phyloP scores from a whole-genome alignment of 805 yeast species.

The Pichia occidentalis region DNA sequence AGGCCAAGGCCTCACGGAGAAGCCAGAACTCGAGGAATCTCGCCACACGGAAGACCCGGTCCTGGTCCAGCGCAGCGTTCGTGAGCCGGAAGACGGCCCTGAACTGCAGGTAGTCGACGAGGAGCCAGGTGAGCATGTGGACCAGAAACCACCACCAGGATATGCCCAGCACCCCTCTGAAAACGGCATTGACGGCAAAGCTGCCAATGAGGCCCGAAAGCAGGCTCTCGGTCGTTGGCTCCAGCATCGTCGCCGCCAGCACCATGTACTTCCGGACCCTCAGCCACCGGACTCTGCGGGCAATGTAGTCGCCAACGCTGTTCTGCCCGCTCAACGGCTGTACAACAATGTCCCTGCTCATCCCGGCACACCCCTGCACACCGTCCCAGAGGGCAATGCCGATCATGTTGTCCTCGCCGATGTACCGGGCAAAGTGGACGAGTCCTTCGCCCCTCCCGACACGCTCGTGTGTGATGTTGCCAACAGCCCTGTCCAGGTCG shows the following conservation, averaged over 20 bases:
- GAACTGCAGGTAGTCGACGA: constrained; percentile 57
- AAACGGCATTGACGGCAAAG: constrained; percentile 45
- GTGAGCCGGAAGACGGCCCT: constrained; percentile 32
- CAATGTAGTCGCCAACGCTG: constrained; percentile 46
- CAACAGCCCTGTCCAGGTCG: constrained; percentile 55
- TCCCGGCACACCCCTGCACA: constrained; percentile 61
- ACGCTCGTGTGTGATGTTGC: constrained; percentile 30
- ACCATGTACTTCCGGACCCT: constrained; percentile 87
- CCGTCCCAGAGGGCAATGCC: constrained; percentile 78
- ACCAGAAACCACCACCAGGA: constrained; percentile 33
- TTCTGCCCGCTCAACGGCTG: constrained; percentile 56
- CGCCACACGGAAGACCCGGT: neutral
- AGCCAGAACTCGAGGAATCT: constrained; percentile 47
- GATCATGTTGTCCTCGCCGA: constrained; percentile 92
- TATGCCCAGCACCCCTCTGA: constrained; percentile 23
- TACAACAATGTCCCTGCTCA: constrained; percentile 71
- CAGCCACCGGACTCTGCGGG: constrained; percentile 76
- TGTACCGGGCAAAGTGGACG: constrained; percentile 66
- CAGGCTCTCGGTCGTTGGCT: constrained; percentile 79
- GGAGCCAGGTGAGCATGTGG: constrained; percentile 59
- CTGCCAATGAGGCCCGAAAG: constrained; percentile 63
- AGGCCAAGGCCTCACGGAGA: constrained; percentile 63
- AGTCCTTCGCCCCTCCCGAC: constrained; percentile 43
- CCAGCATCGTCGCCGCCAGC: constrained; percentile 71
- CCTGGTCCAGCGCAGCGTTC: constrained; percentile 1